phyloP scores from a whole-genome alignment of 176 grass and related monocot species.

The Oryza glaberrima region DNA sequence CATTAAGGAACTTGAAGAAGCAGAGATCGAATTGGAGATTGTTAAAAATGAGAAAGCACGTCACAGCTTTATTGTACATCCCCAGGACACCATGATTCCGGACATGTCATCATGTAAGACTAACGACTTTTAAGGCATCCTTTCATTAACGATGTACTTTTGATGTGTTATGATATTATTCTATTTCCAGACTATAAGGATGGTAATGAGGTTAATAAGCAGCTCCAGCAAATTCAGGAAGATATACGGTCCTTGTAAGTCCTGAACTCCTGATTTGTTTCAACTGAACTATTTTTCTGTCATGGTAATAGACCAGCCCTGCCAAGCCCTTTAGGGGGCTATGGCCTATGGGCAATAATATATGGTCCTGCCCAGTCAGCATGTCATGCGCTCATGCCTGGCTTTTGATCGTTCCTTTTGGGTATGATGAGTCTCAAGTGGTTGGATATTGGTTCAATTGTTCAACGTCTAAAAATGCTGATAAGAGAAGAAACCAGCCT shows the following conservation, averaged over 20 bases:
- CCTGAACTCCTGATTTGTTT: slow-evolving; percentile 39
- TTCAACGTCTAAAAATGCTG: background rate
- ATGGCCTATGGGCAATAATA: background rate
- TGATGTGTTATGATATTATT: slow-evolving; percentile 40
- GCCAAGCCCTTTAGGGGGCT: background rate
- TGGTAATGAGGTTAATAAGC: slow-evolving; percentile 59
- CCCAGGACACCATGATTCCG: slow-evolving; percentile 41
- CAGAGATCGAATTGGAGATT: slow-evolving; percentile 93
- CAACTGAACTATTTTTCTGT: slow-evolving; percentile 18
- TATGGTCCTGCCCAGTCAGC: background rate
- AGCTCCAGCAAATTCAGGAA: slow-evolving; percentile 73
- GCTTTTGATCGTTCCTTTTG: background rate
- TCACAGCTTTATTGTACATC: slow-evolving; percentile 32
- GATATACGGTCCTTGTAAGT: slow-evolving; percentile 80
- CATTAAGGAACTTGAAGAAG: slow-evolving; percentile 92
- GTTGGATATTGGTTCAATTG: background rate
- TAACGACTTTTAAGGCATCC: background rate
- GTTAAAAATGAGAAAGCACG: slow-evolving; percentile 66
- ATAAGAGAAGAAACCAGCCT: background rate
- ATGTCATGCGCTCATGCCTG: background rate
- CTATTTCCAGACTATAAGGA: slow-evolving; percentile 65
- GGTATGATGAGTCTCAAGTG: background rate
- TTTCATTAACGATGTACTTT: slow-evolving; percentile 6
- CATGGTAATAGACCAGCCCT: background rate
- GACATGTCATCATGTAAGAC: slow-evolving; percentile 51